These are phyloP conservation scores for Talaromyces sp. DNA, from an alignment of 2,329 filamentous ascomycete genomes.

Conservation along the genomic window DNA sequence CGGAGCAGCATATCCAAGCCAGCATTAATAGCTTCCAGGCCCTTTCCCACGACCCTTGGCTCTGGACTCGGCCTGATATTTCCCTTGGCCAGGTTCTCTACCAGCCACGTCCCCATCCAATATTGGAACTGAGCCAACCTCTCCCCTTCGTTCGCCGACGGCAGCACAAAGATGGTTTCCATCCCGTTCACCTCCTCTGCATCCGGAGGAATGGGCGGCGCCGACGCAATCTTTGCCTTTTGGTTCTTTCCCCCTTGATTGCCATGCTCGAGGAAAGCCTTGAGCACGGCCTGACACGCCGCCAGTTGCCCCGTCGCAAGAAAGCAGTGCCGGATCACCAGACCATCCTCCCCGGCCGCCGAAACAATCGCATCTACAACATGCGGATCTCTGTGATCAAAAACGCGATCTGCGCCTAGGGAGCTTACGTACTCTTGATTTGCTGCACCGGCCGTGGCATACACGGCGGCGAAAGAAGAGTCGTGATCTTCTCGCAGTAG, in stretches of 20 bases:
- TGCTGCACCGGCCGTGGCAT: conserved; percentile 34
- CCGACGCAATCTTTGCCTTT: conserved; percentile 34
- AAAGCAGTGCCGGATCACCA: conserved; percentile 39
- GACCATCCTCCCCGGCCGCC: conserved; percentile 32
- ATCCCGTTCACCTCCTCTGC: conserved; percentile 27
- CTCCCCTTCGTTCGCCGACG: conserved; percentile 29
- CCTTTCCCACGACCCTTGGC: conserved; percentile 33
- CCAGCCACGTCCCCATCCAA: conserved; percentile 38
- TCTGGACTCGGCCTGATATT: conserved; percentile 37
- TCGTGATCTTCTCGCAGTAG: conserved; percentile 29
- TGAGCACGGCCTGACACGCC: conserved; percentile 35
- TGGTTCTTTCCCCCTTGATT: background rate
- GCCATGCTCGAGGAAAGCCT: conserved; percentile 22
- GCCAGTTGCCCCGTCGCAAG: conserved; percentile 36
- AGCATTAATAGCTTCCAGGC: conserved; percentile 33
- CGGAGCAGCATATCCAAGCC: conserved; percentile 31
- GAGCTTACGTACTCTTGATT: conserved; percentile 31
- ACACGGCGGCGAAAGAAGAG: conserved; percentile 37
- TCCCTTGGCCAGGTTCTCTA: conserved; percentile 27
- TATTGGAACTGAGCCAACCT: conserved; percentile 36
- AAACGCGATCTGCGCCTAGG: conserved; percentile 33
- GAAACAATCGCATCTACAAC: conserved; percentile 30
- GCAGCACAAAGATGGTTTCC: conserved; percentile 36
- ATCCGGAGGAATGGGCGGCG: conserved; percentile 30
- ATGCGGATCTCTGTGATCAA: conserved; percentile 34